Base-by-base conservation (phyloP, 2,329 filamentous ascomycete genomes). In the Botryotinia convoluta region DNA sequence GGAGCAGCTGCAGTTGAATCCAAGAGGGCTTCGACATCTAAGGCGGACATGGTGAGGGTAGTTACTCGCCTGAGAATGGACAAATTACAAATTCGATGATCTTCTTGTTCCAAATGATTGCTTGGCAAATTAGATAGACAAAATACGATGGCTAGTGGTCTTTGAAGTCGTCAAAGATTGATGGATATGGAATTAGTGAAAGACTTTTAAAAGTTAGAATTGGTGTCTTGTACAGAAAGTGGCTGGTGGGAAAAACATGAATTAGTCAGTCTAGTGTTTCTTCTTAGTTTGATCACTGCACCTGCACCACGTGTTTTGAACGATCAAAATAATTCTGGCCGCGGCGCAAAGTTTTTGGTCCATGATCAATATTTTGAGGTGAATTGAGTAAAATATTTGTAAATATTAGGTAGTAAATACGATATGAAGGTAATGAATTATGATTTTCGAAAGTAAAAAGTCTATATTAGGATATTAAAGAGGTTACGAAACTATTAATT, bases 11-110 rank as follows among this genome's bases (percentile, higher is more conserved):
- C 93, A 76, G 93, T 93, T 69, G 92, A 93, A 83, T 97, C 94
- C 78, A 98, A 90, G 77, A 98, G 88, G 77, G 94, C 93, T 86
- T 98, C 95, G 79, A 98, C 93, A 81, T 97, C 94, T 78, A 91
- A 85, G 82, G 87, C 87, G 81, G 90, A 90, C 90, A 92, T 92
- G 78, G 78, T 85, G 83, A 79, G 74, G 77, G 48, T 59, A 63
- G 45, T 29, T 68, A 72, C 62, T 59, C 62, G 71, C 48, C 62
- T 59, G 68, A 61, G 37, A 44, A n/a, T 35, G 68, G 39, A 18
- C 26, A 54, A 44, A 39, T 42, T 42, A 60, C 35, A 32, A n/a
- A 37, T 72, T 39, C 22, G 29, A 57, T 37, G 16, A 45, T 45
- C 37, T 39, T 65, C 18, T 8, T 20, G 45, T 54, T 39, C 32